phyloP scores from a whole-genome alignment of 1,139 yeast species.

The Saccharomyces pastorianus region DNA sequence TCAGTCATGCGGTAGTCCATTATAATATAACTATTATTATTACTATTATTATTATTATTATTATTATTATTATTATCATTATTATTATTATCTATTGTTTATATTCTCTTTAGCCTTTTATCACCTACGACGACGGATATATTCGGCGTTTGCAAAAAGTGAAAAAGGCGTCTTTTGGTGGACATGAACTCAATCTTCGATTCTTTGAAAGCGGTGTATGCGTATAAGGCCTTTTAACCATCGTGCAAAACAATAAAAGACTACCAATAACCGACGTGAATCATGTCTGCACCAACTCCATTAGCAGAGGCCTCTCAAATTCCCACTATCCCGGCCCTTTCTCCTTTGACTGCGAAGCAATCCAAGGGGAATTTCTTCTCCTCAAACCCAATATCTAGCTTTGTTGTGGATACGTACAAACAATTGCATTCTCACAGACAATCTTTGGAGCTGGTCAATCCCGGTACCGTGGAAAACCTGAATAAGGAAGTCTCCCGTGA shows the following conservation, averaged over 20 bases:
- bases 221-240: background rate
- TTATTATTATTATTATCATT: background rate
- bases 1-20: background rate
- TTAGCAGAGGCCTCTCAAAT: slow-evolving; percentile 50
- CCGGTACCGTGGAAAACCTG: slow-evolving; percentile 91
- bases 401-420: slow-evolving; percentile 67
- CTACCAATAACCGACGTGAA: slow-evolving; percentile 1
- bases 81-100: background rate
- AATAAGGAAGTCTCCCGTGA: slow-evolving; percentile 90
- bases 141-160: background rate
- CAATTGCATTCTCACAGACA: slow-evolving; percentile 71
- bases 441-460: slow-evolving; percentile 75
- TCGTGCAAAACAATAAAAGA: background rate
- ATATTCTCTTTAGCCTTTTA: background rate
- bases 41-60: background rate
- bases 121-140: background rate
- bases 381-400: slow-evolving; percentile 76
- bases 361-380: slow-evolving; percentile 59
- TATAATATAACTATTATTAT: background rate
- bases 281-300: slow-evolving; percentile 33
- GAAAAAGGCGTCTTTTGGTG: slow-evolving; percentile 1
- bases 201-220: background rate
- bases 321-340: slow-evolving; percentile 51
- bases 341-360: slow-evolving; percentile 41
- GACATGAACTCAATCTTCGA: background rate